Evolutionary conservation across 106 monocot species (phyloP).

Genomic region (Dendrobium nobile): DNA sequence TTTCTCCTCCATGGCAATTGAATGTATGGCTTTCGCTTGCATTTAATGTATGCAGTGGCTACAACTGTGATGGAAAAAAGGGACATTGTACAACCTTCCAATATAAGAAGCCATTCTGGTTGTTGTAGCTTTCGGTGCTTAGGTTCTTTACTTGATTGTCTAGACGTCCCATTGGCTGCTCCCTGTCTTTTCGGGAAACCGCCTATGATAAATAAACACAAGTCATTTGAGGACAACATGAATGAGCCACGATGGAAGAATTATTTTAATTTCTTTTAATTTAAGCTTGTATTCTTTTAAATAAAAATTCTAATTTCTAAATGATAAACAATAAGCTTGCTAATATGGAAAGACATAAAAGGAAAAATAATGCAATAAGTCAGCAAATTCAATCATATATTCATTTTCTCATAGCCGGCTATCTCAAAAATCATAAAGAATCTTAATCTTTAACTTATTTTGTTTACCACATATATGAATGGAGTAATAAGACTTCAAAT

Average conservation of each 20-base stretch:
- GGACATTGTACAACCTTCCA: slow-evolving; percentile 66
- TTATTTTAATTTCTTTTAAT: not conserved
- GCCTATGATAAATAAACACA: slow-evolving; percentile 24
- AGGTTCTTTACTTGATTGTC: slow-evolving; percentile 14
- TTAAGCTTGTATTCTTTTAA: not conserved
- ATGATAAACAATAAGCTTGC: not conserved
- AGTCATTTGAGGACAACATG: slow-evolving; percentile 4
- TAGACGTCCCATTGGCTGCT: slow-evolving; percentile 10
- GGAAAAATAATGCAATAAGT: not conserved
- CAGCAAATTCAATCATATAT: not conserved
- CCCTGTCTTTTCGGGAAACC: slow-evolving; percentile 18
- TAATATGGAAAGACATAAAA: not conserved
- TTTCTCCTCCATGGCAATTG: slow-evolving; percentile 45
- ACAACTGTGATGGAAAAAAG: slow-evolving; percentile 34
- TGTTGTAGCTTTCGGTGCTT: slow-evolving; percentile 23
- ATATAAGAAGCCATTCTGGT: slow-evolving; percentile 62
- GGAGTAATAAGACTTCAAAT: not conserved
- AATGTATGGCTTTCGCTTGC: slow-evolving; percentile 25
- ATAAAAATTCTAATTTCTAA: not conserved
- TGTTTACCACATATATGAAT: not conserved
- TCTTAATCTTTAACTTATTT: not conserved
- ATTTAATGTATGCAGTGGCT: slow-evolving; percentile 29
- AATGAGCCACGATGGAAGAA: not conserved
- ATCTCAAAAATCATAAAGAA: not conserved
- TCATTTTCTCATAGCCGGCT: not conserved